These are phyloP conservation scores for Trametes versicolor DNA, from an alignment of 1,284 basidiomycete species.

Conservation along the genomic window DNA sequence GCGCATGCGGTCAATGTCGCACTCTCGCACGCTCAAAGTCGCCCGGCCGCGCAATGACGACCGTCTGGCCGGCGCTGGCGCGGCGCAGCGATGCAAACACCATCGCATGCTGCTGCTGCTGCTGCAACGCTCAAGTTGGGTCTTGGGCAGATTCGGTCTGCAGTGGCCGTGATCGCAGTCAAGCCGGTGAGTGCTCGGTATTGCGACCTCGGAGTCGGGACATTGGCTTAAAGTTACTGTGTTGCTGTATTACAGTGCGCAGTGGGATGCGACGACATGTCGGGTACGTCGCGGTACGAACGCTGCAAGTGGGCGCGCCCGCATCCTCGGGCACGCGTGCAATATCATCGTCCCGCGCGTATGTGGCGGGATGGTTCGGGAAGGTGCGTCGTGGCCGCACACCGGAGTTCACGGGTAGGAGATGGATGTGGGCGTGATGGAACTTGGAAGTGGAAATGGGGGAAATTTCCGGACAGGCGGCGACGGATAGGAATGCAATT, in stretches of 20 bases:
- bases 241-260: too few species aligned
- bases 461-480: neutral
- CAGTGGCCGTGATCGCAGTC: too few species aligned
- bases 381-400: neutral
- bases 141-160: too few species aligned
- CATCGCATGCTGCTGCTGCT: too few species aligned
- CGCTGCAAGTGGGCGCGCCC: conserved; percentile 15
- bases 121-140: too few species aligned
- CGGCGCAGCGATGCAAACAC: too few species aligned
- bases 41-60: neutral
- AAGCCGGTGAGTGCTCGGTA: too few species aligned
- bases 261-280: neutral
- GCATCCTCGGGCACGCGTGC: conserved; percentile 11
- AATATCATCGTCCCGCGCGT: neutral
- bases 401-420: neutral
- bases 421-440: neutral
- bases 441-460: too few species aligned
- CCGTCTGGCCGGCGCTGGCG: neutral
- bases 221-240: too few species aligned
- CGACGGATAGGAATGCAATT: neutral
- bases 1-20: neutral
- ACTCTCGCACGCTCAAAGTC: conserved; percentile 6
- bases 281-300: neutral
- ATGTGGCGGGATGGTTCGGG: neutral
- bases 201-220: too few species aligned